phyloP scores from a whole-genome alignment of 805 yeast species.

The Starmerella tilneyi region DNA sequence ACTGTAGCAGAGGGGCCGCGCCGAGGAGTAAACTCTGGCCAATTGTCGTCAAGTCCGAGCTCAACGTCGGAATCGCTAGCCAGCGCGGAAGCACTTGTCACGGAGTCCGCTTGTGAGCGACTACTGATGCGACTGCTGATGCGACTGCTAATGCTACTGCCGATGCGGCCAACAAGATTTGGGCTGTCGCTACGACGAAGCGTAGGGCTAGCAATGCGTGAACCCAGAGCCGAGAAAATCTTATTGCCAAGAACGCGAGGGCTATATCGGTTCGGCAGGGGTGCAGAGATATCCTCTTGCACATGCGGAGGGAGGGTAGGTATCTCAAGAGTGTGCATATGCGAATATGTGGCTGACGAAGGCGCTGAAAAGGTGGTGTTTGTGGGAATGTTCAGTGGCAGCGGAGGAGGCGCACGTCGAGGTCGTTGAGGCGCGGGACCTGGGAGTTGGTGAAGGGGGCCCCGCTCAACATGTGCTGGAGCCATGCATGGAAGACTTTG shows the following conservation, averaged over 20 bases:
- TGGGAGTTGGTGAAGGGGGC: no score
- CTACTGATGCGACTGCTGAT: conserved; percentile 2
- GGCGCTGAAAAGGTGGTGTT: not conserved
- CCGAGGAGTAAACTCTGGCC: conserved; percentile 17
- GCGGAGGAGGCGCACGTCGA: conserved; percentile 1
- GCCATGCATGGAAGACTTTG: conserved; percentile 1
- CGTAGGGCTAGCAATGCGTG: conserved; percentile 4
- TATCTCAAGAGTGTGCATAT: conserved; percentile 3
- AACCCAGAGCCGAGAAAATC: conserved; percentile 1
- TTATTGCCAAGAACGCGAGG: conserved; percentile 4
- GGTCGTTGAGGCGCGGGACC: not conserved
- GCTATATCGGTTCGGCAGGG: conserved; percentile 1
- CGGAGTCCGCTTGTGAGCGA: conserved; percentile 14
- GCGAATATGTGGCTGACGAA: not conserved
- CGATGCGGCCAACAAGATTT: conserved; percentile 13
- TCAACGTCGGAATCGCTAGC: not conserved
- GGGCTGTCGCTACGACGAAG: conserved; percentile 5
- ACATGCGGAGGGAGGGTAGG: not conserved
- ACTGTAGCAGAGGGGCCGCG: conserved; percentile 12
- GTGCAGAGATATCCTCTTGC: not conserved
- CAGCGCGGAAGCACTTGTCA: not conserved
- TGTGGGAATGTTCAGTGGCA: not conserved
- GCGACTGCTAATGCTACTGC: conserved; percentile 5
- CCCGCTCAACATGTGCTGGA: no score
- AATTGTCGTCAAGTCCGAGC: conserved; percentile 12